phyloP scores from a whole-genome alignment of 2,329 filamentous ascomycete genomes.

The Fusarium protoensiforme region DNA sequence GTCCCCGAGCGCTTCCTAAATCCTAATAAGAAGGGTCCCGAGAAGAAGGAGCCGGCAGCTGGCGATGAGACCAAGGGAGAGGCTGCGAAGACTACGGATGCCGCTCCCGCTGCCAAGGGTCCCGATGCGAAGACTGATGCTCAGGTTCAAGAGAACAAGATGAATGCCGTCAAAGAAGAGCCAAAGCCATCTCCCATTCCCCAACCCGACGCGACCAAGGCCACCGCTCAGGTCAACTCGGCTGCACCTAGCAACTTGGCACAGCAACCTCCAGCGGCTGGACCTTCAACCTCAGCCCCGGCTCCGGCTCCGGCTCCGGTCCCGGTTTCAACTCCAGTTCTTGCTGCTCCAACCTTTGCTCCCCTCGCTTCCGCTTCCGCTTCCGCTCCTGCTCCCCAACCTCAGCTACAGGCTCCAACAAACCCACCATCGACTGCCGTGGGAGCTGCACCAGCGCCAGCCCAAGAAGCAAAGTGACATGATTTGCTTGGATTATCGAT shows the following conservation, averaged over 20 bases:
- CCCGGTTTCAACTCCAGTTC: slow-evolving; percentile 4
- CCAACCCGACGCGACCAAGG: not conserved
- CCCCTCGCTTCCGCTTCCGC: not conserved
- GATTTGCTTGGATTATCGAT: not conserved
- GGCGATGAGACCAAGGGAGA: slow-evolving; percentile 31
- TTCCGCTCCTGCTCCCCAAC: not conserved
- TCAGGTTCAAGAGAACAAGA: slow-evolving; percentile 2
- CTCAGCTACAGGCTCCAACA: not conserved
- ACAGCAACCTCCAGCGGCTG: slow-evolving; percentile 1
- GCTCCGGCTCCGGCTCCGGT: slow-evolving; percentile 3
- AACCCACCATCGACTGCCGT: not conserved
- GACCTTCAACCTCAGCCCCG: slow-evolving; percentile 2
- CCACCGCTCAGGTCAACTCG: slow-evolving; percentile 9
- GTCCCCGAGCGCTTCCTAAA: slow-evolving; percentile 81
- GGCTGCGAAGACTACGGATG: slow-evolving; percentile 15
- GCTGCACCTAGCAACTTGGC: not conserved
- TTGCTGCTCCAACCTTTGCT: not conserved
- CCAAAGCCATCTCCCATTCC: not conserved
- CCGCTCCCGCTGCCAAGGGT: slow-evolving; percentile 13
- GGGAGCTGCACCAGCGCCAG: not conserved
- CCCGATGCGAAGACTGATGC: slow-evolving; percentile 8
- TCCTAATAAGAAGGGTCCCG: slow-evolving; percentile 46
- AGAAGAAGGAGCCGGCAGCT: slow-evolving; percentile 25
- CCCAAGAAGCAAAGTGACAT: not conserved
- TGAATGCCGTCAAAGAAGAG: slow-evolving; percentile 4